Conservation (phyloP, 2,329 filamentous ascomycete species). For the Cytospora piceicola region DNA sequence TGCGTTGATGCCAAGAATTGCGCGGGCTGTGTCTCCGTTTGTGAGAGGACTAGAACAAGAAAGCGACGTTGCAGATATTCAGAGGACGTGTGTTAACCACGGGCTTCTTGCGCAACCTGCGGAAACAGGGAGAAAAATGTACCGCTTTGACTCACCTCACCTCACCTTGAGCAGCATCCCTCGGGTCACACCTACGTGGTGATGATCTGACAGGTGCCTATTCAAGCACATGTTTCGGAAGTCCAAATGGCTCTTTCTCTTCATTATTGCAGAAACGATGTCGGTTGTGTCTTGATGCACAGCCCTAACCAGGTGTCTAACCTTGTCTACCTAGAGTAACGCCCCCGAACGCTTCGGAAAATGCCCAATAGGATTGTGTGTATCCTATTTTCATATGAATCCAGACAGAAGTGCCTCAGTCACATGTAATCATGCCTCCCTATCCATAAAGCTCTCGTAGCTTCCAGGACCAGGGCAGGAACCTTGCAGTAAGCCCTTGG, state of each 20-base stretch:
- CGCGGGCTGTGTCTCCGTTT: too few species aligned
- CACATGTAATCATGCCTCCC: neutral
- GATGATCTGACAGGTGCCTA: constrained; percentile 12
- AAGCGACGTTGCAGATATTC: neutral
- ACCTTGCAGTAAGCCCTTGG: neutral
- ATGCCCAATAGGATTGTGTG: constrained; percentile 9
- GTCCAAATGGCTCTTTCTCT: constrained; percentile 6
- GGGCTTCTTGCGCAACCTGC: constrained; percentile 1
- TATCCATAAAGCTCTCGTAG: neutral
- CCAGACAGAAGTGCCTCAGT: neutral
- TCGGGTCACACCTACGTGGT: constrained; percentile 13
- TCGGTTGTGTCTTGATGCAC: constrained; percentile 13
- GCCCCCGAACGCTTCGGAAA: constrained; percentile 13
- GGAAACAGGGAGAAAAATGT: constrained; percentile 1
- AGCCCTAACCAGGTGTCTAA: constrained; percentile 12
- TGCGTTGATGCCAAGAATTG: too few species aligned
- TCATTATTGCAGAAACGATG: constrained; percentile 14
- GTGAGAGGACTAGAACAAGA: neutral
- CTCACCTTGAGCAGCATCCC: neutral
- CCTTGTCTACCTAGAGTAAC: neutral
- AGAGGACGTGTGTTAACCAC: neutral
- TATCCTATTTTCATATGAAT: neutral
- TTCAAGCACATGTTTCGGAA: constrained; percentile 10
- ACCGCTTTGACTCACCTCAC: neutral
- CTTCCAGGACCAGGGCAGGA: neutral